These are phyloP conservation scores for Candida gigantensis DNA, from an alignment of 1,139 yeast genomes.

Conservation along the genomic window DNA sequence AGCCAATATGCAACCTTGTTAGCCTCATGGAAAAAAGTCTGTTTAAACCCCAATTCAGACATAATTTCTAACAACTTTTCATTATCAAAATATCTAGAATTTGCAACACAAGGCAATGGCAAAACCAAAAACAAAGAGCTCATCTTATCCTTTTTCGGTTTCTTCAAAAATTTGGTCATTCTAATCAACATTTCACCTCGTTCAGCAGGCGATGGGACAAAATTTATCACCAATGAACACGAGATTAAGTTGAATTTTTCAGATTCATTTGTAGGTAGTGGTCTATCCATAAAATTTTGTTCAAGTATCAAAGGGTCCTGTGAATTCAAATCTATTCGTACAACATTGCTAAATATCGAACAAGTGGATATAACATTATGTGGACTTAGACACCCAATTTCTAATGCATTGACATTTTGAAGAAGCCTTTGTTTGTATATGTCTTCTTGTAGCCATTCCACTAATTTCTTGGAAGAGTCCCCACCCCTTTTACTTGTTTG, in stretches of 20 bases:
- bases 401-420: constrained; percentile 51
- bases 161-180: constrained; percentile 56
- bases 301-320: constrained; percentile 69
- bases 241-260: constrained; percentile 68
- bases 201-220: constrained; percentile 69
- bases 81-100: constrained; percentile 75
- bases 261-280: constrained; percentile 47
- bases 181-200: constrained; percentile 78
- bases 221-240: constrained; percentile 84
- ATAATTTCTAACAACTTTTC: constrained; percentile 47
- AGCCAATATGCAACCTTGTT: constrained; percentile 80
- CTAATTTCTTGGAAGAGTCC: constrained; percentile 76
- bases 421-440: constrained; percentile 16
- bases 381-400: constrained; percentile 78
- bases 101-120: constrained; percentile 82
- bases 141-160: constrained; percentile 22
- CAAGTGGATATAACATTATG: constrained; percentile 67
- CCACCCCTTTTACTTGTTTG: constrained; percentile 81
- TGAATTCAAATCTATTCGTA: constrained; percentile 77
- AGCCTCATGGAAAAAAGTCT: constrained; percentile 55
- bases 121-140: constrained; percentile 69
- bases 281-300: constrained; percentile 84
- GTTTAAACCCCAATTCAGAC: constrained; percentile 57
- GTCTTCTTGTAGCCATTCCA: constrained; percentile 59
- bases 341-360: constrained; percentile 48